Evolutionary conservation across 805 yeast species (phyloP), one percentile per base, ranked within the genome.

Genomic region (Dipodascopsis tothii): DNA sequence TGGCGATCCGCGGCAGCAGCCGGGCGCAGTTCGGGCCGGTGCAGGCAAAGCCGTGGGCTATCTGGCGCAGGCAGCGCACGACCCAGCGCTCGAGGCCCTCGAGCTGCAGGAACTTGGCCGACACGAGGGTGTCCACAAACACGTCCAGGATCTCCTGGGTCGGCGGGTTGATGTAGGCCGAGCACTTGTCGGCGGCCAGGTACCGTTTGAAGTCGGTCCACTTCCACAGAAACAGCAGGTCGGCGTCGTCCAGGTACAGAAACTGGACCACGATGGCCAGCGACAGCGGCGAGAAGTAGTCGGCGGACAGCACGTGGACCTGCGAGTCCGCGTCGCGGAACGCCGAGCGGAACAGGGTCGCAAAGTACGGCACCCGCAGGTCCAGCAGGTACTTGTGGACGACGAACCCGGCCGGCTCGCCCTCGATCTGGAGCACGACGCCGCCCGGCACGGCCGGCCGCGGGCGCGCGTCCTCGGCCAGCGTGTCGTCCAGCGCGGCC

Each of bases 181-280:
- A 23, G 25, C 53, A 49, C 21, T 47, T 46, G 3, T 33, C 28
- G 16, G 53, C 46, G 21, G 39, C 39, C 7, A 49, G 21, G 25
- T 49, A 49, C 11, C 53, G 47, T 18, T 41, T 22, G 32, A 49
- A 49, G 39, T 49, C 53, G 0, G 53, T 49, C 53, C 53, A 49
- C 20, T 49, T 49, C 51, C 53, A 49, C 11, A 48, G 39, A 35
- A 46, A 43, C 3, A 49, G 36, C 5, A 49, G 28, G 16, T 45
- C 51, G 20, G 53, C 53, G 33, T 45, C 50, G 20, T 49, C 53
- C 16, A 49, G 36, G 21, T 49, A 49, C 5, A 49, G 16, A 28
- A 40, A 49, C 39, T 49, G 53, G 7, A 35, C 52, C 4, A 49
- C 46, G 21, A 49, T 44, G 4, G 51, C 53, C 17, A 49, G 47